These are phyloP conservation scores for Trametes coccinea DNA, from an alignment of 768 basidiomycete genomes.

Conservation along the genomic window DNA sequence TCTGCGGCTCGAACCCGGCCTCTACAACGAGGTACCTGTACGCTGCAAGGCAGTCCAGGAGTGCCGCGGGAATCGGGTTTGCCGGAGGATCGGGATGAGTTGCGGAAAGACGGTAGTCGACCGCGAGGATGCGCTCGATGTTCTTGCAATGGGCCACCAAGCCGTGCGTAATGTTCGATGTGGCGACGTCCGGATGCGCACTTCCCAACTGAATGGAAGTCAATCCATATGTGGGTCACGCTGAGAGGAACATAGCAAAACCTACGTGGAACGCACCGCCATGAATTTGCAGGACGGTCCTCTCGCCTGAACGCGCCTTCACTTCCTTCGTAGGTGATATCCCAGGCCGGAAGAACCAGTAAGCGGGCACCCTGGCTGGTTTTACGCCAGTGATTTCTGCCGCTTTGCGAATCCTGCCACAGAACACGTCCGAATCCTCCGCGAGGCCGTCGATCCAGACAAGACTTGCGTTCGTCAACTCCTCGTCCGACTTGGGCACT, in stretches of 20 bases:
- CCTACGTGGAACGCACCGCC: constrained; percentile 18
- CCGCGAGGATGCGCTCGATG: constrained; percentile 35
- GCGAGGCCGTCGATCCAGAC: constrained; percentile 39
- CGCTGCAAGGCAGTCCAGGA: constrained; percentile 53
- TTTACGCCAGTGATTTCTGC: constrained; percentile 16
- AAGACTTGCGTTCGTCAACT: constrained; percentile 7
- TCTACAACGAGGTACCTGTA: constrained; percentile 49
- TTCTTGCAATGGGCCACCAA: constrained; percentile 14
- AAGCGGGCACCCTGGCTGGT: constrained; percentile 21
- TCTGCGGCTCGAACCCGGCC: constrained; percentile 41
- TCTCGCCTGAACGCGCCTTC: constrained; percentile 9
- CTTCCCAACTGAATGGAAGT: constrained; percentile 8
- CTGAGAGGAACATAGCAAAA: neutral
- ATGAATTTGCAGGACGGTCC: constrained; percentile 17
- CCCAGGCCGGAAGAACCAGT: constrained; percentile 22
- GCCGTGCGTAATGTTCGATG: constrained; percentile 16
- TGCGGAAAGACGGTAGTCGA: constrained; percentile 51
- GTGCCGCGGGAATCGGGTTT: constrained; percentile 52
- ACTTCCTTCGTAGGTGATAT: neutral
- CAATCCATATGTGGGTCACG: no score
- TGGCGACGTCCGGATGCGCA: constrained; percentile 13
- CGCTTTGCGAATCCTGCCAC: constrained; percentile 19
- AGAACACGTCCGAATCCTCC: constrained; percentile 26
- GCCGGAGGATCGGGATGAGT: constrained; percentile 27
- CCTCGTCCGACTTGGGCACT: neutral